Evolutionary conservation across 495 filamentous ascomycete genomes (phyloP).

Genomic region (Hypoxylon trugodes): DNA sequence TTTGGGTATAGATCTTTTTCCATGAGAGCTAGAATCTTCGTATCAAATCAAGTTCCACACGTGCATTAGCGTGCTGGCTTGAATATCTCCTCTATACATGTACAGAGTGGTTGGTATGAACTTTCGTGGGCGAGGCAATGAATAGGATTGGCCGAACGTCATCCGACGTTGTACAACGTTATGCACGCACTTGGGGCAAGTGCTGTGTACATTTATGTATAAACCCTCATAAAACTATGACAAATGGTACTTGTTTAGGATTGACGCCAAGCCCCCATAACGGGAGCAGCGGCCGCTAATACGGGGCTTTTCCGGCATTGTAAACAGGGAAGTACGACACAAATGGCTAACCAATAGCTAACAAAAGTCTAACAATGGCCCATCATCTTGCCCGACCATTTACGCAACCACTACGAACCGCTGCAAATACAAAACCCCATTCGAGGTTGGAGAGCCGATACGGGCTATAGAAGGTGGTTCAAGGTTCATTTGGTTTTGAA

Average conservation of each 20-base stretch:
- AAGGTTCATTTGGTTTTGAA: constrained; percentile 3
- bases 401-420: no score
- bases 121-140: background rate
- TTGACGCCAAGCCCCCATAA: constrained; percentile 27
- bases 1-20: no score
- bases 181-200: constrained; percentile 1
- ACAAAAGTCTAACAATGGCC: no score
- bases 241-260: constrained; percentile 6
- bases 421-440: no score
- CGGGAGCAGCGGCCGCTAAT: constrained; percentile 30
- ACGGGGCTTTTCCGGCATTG: constrained; percentile 20
- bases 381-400: no score
- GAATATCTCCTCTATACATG: background rate
- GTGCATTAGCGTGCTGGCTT: constrained; percentile 1
- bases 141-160: constrained; percentile 17
- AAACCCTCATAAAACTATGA: constrained; percentile 3
- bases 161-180: constrained; percentile 22
- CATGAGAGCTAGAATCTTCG: background rate
- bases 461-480: constrained; percentile 10
- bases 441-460: background rate
- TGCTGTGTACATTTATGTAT: constrained; percentile 1
- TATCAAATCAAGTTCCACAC: constrained; percentile 16
- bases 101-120: background rate
- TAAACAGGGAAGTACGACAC: constrained; percentile 24
- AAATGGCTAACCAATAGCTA: no score